Base-by-base conservation (phyloP, 2,329 filamentous ascomycete genomes). In the Xylaria sp. region DNA sequence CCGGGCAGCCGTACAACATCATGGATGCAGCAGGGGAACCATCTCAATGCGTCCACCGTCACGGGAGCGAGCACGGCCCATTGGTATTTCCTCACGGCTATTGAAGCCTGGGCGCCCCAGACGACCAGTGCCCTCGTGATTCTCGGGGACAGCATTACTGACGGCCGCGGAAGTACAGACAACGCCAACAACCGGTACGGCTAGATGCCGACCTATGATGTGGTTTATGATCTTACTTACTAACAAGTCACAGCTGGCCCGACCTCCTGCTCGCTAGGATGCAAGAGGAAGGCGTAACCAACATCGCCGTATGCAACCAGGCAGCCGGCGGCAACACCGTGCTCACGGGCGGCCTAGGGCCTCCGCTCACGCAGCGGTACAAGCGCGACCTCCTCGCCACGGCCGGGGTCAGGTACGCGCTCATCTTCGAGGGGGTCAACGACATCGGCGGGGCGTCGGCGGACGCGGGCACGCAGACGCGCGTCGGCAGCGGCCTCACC, bases 391-490 rank as follows among this genome's bases (percentile, higher is more conserved):
- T 87, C 1, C 74, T 89, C 1, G 68, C 79, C 0, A 80, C 84
- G 26, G 75, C 80, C 0, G 81, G 81, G 3, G 79, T 85, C 2
- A 75, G 76, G 60, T 88, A 86, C 63, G 81, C 81, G 19, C 78
- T 89, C 72, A 76, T 89, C 37, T 89, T 88, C 66, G 83, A 87
- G 67, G 86, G 86, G 18, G 84, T 89, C 22, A 88, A 89, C 63
- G 86, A 89, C 63, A 88, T 90, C 51, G 86, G 86, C 2, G 72
- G 69, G 1, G 79, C 76, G 0, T 70, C 71, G 1, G 63, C 77
- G 0, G 78, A 79, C 19, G 43, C 71, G 1, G 69, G 66, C 1
- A 74, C 77, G 0, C 85, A 87, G 62, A 68, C 69, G 2, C 63
- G 68, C 2, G 71, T 86, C 8, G 81, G 77, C 13, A 76, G 78